Conservation (phyloP, 2,329 filamentous ascomycete species). For the Cercospora sp. region DNA sequence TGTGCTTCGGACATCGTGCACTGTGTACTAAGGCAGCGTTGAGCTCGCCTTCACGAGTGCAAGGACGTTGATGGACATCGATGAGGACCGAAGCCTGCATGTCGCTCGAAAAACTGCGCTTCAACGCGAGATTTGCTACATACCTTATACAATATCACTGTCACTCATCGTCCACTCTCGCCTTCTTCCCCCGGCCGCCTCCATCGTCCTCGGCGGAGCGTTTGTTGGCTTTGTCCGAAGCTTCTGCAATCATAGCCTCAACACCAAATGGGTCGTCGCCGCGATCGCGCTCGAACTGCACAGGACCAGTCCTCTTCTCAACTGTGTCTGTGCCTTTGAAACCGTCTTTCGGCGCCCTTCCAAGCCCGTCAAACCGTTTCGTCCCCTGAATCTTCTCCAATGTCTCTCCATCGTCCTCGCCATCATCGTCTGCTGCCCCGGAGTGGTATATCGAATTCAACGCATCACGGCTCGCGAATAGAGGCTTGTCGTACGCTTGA, state of each 20-base stretch:
- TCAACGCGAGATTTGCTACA: not conserved
- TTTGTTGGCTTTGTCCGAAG: conserved; percentile 64
- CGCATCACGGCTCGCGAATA: conserved; percentile 93
- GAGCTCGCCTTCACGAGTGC: not conserved
- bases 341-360: conserved; percentile 71
- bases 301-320: conserved; percentile 84
- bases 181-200: conserved; percentile 63
- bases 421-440: conserved; percentile 67
- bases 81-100: not conserved
- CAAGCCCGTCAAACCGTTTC: conserved; percentile 84
- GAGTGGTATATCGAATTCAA: conserved; percentile 93
- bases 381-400: conserved; percentile 86
- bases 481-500: conserved; percentile 92
- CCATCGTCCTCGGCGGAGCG: conserved; percentile 72
- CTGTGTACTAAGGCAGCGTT: not conserved
- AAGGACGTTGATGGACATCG: not conserved
- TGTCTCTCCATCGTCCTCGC: conserved; percentile 74
- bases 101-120: not conserved
- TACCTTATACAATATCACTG: conserved; percentile 39
- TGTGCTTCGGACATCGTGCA: not conserved
- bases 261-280: conserved; percentile 84
- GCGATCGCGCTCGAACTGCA: conserved; percentile 91
- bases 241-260: conserved; percentile 87
- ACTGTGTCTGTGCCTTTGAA: conserved; percentile 85
- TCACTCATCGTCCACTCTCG: conserved; percentile 71